phyloP scores from a whole-genome alignment of 106 monocot species.

The Hemerocallis citrina region DNA sequence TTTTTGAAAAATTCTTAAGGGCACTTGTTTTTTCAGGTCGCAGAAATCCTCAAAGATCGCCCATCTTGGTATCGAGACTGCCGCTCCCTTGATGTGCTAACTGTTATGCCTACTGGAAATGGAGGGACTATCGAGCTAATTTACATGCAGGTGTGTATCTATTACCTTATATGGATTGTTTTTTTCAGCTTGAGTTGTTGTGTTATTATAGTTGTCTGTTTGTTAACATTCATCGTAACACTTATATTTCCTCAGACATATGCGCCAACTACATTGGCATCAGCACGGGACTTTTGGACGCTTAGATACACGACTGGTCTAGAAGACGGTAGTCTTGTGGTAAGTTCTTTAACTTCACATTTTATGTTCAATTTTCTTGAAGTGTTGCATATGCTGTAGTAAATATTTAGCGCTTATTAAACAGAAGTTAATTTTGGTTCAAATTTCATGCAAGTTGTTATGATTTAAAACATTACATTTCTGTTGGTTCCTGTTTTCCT shows the following conservation, averaged over 20 bases:
- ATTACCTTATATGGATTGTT: neutral
- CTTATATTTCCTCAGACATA: constrained; percentile 43
- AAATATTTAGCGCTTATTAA: too few species aligned
- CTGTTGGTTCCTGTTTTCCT: too few species aligned
- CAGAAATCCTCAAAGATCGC: constrained; percentile 86
- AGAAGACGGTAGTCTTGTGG: constrained; percentile 79
- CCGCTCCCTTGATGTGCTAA: constrained; percentile 60
- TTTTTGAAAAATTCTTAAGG: neutral
- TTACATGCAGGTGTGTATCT: constrained; percentile 74
- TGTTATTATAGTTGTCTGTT: too few species aligned
- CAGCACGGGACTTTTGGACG: constrained; percentile 92
- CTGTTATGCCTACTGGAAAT: constrained; percentile 77
- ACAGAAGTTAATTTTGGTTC: too few species aligned
- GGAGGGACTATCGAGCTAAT: constrained; percentile 87
- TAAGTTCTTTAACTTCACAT: constrained; percentile 14
- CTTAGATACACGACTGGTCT: constrained; percentile 75
- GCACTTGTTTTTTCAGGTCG: constrained; percentile 39
- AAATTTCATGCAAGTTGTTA: too few species aligned
- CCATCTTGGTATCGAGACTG: constrained; percentile 89
- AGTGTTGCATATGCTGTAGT: too few species aligned
- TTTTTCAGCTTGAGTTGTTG: too few species aligned
- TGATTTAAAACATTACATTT: too few species aligned
- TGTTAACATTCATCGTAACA: neutral
- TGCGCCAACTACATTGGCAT: constrained; percentile 81
- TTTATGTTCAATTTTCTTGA: neutral